Evolutionary conservation across 225 moss, liverwort and hornwort genomes (phyloP), one percentile per base, ranked within the genome.

Genomic region (Rhytidiadelphus loreus): DNA sequence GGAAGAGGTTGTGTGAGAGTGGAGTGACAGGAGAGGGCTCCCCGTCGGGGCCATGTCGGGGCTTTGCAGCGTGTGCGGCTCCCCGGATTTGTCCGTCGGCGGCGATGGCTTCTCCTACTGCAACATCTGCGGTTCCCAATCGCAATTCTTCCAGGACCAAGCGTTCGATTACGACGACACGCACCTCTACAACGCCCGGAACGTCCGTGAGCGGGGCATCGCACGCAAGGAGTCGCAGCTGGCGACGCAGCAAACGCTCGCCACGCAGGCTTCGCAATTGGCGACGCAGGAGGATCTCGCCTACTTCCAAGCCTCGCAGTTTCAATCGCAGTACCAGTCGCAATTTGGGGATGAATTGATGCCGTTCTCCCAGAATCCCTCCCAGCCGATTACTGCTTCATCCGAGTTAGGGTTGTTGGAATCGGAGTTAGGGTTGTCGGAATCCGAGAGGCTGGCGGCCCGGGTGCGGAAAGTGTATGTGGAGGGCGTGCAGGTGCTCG

Each of bases 381-480:
- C 92, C 25, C 91, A 90, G 87, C 66, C 30, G 39, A 30, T 77
- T 60, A 18, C 86, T 44, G 35, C 64, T 25, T 77, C 69, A 7
- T n/a, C 65, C 20, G 80, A 89, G 64, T 20, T 69, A 72, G 92
- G 88, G 52, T 21, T 88, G 44, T 85, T 88, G 24, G 83, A 92
- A 12, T 87, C 79, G 25, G 94, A 93, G 61, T 20, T 69, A 72
- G 92, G 88, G 52, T 21, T 88, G 44, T 85, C 89, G 24, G 83
- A 92, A 12, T 87, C 79, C 30, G 94, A 93, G 61, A 87, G 48
- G n/a, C 83, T 96, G 46, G 91, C 95, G 58, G 86, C 81, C 41
- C 79, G 90, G 39, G 95, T 99, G 85, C 90, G 99, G 87, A 95
- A 90, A 75, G 93, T 95, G 46, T 99, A 99, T 50, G 91, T 97